These are phyloP conservation scores for Trypanosomatidae sp. DNA, from an alignment of 208 protist species.

Conservation along the genomic window DNA sequence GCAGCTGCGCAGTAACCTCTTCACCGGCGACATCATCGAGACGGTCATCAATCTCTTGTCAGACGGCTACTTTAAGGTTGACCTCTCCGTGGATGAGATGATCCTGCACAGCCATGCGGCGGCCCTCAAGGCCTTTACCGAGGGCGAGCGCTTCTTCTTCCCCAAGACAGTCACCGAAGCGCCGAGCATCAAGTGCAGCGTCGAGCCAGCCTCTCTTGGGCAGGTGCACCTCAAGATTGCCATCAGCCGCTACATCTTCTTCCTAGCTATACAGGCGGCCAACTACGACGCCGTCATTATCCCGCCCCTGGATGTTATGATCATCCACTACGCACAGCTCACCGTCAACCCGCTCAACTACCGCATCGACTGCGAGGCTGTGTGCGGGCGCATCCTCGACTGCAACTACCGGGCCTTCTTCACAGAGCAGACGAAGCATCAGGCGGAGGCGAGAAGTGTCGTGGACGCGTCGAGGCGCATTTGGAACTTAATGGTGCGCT, in stretches of 20 bases:
- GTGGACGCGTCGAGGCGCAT: constrained; percentile 66
- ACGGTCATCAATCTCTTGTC: constrained; percentile 82
- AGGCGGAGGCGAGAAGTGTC: constrained; percentile 53
- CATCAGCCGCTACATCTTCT: constrained; percentile 88
- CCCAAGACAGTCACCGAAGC: constrained; percentile 17
- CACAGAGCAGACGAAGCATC: constrained; percentile 47
- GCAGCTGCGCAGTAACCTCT: constrained; percentile 60
- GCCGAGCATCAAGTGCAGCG: constrained; percentile 1
- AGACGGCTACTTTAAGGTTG: constrained; percentile 89
- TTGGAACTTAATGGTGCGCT: constrained; percentile 89
- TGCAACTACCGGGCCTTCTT: constrained; percentile 90
- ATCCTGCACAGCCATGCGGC: constrained; percentile 66
- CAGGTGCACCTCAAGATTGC: constrained; percentile 57
- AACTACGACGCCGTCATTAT: constrained; percentile 89
- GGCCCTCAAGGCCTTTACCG: constrained; percentile 52
- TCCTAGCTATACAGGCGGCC: constrained; percentile 84
- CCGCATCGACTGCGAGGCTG: constrained; percentile 82
- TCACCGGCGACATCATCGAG: constrained; percentile 72
- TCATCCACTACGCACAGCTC: constrained; percentile 84
- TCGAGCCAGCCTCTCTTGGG: constrained; percentile 15
- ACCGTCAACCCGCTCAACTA: constrained; percentile 67
- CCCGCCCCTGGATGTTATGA: constrained; percentile 87
- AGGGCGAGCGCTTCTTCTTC: constrained; percentile 72
- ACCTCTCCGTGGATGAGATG: constrained; percentile 75
- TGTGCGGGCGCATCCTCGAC: constrained; percentile 79